Evolutionary conservation across 495 filamentous ascomycete species (phyloP).

Genomic region (Tuber umbilicatum): DNA sequence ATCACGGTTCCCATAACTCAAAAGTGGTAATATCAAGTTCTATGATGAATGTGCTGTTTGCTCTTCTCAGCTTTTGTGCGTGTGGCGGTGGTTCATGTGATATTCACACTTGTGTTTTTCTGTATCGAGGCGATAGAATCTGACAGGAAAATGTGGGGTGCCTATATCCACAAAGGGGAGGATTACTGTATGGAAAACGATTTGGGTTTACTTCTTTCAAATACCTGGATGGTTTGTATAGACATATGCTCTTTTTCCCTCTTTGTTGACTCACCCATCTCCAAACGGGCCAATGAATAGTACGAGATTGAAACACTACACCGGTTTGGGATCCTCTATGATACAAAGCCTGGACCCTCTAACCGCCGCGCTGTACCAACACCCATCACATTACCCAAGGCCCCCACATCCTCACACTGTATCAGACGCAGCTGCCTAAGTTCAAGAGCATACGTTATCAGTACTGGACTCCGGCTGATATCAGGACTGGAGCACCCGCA

Average conservation of each 20-base stretch:
- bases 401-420: neutral
- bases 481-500: neutral
- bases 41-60: constrained; percentile 27
- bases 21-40: constrained; percentile 19
- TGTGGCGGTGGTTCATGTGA: constrained; percentile 19
- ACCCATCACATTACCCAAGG: neutral
- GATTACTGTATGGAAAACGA: constrained; percentile 1
- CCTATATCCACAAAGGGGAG: constrained; percentile 21
- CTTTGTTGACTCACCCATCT: neutral
- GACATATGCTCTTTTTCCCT: neutral
- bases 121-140: constrained; percentile 38
- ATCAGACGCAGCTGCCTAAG: neutral
- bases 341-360: neutral
- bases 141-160: constrained; percentile 22
- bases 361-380: neutral
- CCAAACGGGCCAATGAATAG: neutral
- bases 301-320: neutral
- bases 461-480: neutral
- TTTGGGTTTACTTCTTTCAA: neutral
- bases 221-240: neutral
- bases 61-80: constrained; percentile 20
- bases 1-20: constrained; percentile 22
- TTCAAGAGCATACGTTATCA: neutral
- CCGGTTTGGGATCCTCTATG: neutral
- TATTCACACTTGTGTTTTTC: constrained; percentile 34